These are phyloP conservation scores for Globisporangium nagaii DNA, from an alignment of 352 stramenopile genomes.

Conservation along the genomic window DNA sequence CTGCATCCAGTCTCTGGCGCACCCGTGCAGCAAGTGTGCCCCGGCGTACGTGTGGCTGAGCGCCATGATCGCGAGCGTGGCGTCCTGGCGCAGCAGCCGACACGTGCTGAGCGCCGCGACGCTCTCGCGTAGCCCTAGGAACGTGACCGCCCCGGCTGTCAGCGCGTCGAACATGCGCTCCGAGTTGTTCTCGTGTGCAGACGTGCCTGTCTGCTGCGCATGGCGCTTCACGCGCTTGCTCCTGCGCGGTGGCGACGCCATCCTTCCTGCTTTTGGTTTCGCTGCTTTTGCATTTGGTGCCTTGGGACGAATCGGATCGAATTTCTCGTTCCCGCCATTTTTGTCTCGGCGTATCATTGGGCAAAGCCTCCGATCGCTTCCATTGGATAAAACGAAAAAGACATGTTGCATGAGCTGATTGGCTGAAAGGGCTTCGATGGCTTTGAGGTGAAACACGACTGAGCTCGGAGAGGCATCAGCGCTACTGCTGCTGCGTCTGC, in stretches of 20 bases:
- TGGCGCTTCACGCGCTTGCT: constrained; percentile 5
- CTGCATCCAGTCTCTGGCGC: constrained; percentile 27
- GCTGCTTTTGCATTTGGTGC: too few relatives aligned
- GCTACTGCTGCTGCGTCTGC: too few relatives aligned
- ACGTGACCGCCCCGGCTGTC: constrained; percentile 17
- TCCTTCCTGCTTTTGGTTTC: background rate
- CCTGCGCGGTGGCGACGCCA: background rate
- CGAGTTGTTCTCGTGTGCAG: background rate
- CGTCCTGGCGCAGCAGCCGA: constrained; percentile 22
- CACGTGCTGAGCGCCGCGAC: constrained; percentile 22
- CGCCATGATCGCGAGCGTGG: constrained; percentile 14
- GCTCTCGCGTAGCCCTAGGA: constrained; percentile 20
- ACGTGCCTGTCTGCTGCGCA: background rate
- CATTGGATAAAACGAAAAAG: too few relatives aligned
- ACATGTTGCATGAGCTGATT: too few relatives aligned
- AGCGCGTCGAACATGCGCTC: constrained; percentile 17
- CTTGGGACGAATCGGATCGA: too few relatives aligned
- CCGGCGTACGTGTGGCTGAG: constrained; percentile 21
- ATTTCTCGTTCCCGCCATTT: too few relatives aligned
- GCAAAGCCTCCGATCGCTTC: too few relatives aligned
- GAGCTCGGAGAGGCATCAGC: too few relatives aligned
- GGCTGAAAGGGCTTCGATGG: too few relatives aligned
- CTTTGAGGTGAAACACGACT: too few relatives aligned
- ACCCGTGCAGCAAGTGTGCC: constrained; percentile 24
- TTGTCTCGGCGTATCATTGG: too few relatives aligned